Evolutionary conservation across 2,329 filamentous ascomycete species (phyloP).

Genomic region (Pestalotiopsis sp.): DNA sequence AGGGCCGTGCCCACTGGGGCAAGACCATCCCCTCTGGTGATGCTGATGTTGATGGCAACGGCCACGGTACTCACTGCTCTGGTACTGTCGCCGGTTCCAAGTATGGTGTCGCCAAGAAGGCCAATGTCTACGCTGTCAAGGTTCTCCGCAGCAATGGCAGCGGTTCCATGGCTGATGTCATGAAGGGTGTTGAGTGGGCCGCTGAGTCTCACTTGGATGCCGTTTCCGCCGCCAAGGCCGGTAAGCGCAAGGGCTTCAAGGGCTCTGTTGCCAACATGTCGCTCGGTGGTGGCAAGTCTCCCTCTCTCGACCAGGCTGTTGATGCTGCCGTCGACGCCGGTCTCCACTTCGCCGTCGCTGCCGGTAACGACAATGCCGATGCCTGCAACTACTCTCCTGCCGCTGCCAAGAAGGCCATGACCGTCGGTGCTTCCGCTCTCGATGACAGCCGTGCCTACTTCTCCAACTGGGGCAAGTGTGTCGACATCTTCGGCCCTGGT

Average conservation of each 20-base stretch:
- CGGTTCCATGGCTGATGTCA: constrained; percentile 97
- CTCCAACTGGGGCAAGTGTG: constrained; percentile 99
- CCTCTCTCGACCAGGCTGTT: constrained; percentile 86
- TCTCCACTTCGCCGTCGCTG: constrained; percentile 96
- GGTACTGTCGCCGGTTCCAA: constrained; percentile 97
- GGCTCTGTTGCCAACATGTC: constrained; percentile 99
- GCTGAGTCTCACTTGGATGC: constrained; percentile 78
- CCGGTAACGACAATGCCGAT: constrained; percentile 98
- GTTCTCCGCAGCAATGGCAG: constrained; percentile 96
- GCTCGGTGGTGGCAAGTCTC: constrained; percentile 95
- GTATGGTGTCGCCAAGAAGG: constrained; percentile 99
- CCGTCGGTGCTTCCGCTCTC: constrained; percentile 92
- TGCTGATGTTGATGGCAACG: constrained; percentile 90
- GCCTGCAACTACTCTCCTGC: constrained; percentile 99
- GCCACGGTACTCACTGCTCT: constrained; percentile 98
- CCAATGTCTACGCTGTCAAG: constrained; percentile 95
- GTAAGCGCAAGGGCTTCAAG: constrained; percentile 97
- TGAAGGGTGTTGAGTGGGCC: constrained; percentile 97
- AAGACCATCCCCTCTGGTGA: constrained; percentile 91
- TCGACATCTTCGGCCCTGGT: constrained; percentile 97
- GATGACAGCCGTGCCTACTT: constrained; percentile 98
- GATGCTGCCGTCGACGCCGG: constrained; percentile 91
- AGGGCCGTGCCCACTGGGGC: constrained; percentile 93
- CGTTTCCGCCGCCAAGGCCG: constrained; percentile 77
- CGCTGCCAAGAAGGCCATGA: constrained; percentile 87